Evolutionary conservation across 176 grass and related monocot species (phyloP), one percentile per base, ranked within the genome.

Genomic region (Carex scoparia): DNA sequence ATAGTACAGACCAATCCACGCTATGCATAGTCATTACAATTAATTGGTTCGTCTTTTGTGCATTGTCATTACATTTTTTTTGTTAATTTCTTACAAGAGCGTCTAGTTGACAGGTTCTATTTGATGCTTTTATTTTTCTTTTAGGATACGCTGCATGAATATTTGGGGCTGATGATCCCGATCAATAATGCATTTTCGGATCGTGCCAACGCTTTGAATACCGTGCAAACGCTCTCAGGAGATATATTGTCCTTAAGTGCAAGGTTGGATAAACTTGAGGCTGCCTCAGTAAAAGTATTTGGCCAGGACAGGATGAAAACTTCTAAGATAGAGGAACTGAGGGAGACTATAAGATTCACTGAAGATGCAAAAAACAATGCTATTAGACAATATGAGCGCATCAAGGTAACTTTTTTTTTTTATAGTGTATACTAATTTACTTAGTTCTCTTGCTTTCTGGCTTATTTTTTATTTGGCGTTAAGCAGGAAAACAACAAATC

Each of bases 161-260:
- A 98, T 89, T 82, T 93, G 79, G 91, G 87, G 65, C 59, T 85
- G 23, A 93, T 98, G 93, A 85, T 90, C 65, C 87, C 93, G 62
- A 82, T 92, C 68, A 93, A 90, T 65, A 92, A 87, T 68, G 95
- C 95, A 87, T 98, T 98, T 90, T 77, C 83, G 23, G 95, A 93
- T 85, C 95, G 93, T 72, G 85, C 89, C 18, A 88, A 51, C 73
- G 88, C 93, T 87, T 90, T 98, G 73, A 87, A 89, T 82, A 88
- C 81, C 82, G 88, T 94, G 65, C 95, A 94, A 88, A 90, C 61
- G 83, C 69, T 93, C 30, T 90, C 85, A 57, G 69, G 73, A 71
- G 91, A 98, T 23, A 87, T 98, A 87, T 86, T 88, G 89, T 75
- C 87, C 60, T 85, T 93, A 79, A 83, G 87, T 84, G 82, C 69